Conservation (phyloP, 176 grass and related monocot species). For the Triticum timopheevii region DNA sequence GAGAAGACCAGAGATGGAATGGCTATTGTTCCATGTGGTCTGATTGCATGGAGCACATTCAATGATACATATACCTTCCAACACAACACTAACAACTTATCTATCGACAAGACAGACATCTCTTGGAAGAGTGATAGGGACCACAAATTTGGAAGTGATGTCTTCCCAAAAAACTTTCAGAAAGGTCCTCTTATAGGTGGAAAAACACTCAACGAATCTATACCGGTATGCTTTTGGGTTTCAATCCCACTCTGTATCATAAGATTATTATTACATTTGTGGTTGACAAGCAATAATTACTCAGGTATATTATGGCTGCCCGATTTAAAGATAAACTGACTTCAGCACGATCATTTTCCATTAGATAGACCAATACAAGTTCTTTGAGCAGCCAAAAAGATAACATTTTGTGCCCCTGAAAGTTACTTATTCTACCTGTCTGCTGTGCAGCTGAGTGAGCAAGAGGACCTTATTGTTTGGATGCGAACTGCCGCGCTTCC, state of each 20-base stretch:
- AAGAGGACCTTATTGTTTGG: slow-evolving; percentile 96
- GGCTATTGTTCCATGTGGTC: slow-evolving; percentile 79
- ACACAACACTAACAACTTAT: slow-evolving; percentile 31
- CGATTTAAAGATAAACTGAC: slow-evolving; percentile 21
- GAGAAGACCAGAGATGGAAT: slow-evolving; percentile 52
- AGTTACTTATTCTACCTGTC: slow-evolving; percentile 17
- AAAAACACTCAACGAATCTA: slow-evolving; percentile 37
- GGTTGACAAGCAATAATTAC: background rate
- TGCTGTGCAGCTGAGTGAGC: slow-evolving; percentile 69
- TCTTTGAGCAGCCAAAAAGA: background rate
- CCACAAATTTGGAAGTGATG: slow-evolving; percentile 90
- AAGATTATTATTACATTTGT: slow-evolving; percentile 11
- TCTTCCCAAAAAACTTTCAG: slow-evolving; percentile 82
- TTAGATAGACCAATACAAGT: background rate
- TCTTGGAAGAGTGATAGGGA: slow-evolving; percentile 97
- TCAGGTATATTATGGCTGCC: background rate
- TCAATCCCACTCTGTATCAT: background rate
- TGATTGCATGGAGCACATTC: slow-evolving; percentile 95
- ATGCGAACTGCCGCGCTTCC: slow-evolving; percentile 90
- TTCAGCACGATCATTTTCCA: background rate
- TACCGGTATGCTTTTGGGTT: slow-evolving; percentile 50
- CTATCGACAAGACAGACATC: slow-evolving; percentile 70
- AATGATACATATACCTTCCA: slow-evolving; percentile 82
- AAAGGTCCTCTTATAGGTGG: slow-evolving; percentile 71
- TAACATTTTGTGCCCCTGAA: background rate